Evolutionary conservation across 768 basidiomycete genomes (phyloP), one percentile per base, ranked within the genome.

Genomic region (Tylopilus cervinicoccineus): DNA sequence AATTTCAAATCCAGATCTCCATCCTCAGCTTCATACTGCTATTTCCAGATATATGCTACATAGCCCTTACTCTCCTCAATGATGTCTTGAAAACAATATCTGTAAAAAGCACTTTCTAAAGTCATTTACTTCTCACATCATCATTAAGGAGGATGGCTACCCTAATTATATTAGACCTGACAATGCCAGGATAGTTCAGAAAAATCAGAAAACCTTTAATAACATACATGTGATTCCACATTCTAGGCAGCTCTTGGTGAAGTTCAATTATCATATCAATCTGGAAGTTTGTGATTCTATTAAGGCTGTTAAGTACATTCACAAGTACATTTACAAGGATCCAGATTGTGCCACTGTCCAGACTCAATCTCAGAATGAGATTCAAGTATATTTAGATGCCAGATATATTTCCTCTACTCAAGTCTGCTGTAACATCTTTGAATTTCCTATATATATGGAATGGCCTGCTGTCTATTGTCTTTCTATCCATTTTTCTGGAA

Each of bases 221-320:
- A 80, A 80, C 44, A 51, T 48, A 1, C 64, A 69, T 66, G 65
- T 80, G 13, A 70, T 79, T 5, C 72, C 73, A 1, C 72, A 76
- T 54, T 58, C 50, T 37, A 70, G 68, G 0, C 69, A 57, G 26
- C 60, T 78, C 0, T 51, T 56, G 37, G 61, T 57, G 0, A 55
- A 64, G 22, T 76, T 68, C 49, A 19, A 69, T 45, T 76, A 75
- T 51, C 76, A 81, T 47, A 76, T 78, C 54, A 81, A 80, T 61
- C 50, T 78, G 1, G 77, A 81, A 52, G 69, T 69, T 43, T 64
- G 58, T 20, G 26, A 50, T 48, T 4, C 28, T 31, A 12, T 79
- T 31, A 61, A 60, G 8, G 54, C 74, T 4, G 26, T 5, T 9
- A 27, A 27, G 26, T 27, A 27, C 26, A 27, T 27, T 9, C 26